These are phyloP conservation scores for Stemphylium lycopersici DNA, from an alignment of 2,329 filamentous ascomycete genomes.

Conservation along the genomic window DNA sequence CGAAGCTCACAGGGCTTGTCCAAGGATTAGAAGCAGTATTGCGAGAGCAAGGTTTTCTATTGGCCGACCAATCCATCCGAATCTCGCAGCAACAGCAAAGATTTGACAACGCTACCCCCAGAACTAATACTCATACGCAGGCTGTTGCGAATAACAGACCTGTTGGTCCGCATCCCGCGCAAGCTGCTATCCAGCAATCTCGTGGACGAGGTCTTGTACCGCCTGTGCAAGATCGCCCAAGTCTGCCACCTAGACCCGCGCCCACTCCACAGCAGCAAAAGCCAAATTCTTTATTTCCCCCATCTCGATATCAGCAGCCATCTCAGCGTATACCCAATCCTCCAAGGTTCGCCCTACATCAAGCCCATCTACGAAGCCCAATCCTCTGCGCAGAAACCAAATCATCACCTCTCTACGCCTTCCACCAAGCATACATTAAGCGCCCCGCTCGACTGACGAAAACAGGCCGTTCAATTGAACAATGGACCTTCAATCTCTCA, in stretches of 20 bases:
- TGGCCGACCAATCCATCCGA: background rate
- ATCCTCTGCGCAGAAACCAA: constrained; percentile 44
- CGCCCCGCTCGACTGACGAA: constrained; percentile 51
- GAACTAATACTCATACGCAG: background rate
- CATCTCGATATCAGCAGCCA: constrained; percentile 35
- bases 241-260: background rate
- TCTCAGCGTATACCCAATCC: constrained; percentile 54
- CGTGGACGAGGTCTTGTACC: constrained; percentile 1
- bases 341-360: constrained; percentile 60
- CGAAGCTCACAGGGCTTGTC: constrained; percentile 8
- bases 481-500: constrained; percentile 57
- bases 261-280: background rate
- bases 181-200: constrained; percentile 11
- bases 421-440: constrained; percentile 59
- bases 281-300: constrained; percentile 44
- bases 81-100: background rate
- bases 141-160: background rate
- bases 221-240: background rate
- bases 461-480: constrained; percentile 48
- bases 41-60: background rate
- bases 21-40: background rate
- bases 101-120: no score
- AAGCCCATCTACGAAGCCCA: constrained; percentile 63
- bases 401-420: constrained; percentile 59
- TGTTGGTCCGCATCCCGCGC: constrained; percentile 1